Percentiles rank a stretch among this genome's conserved stretches.
phyloP scores from a whole-genome alignment of 2,329 filamentous ascomycete species.

The Orbilia brochopaga region DNA sequence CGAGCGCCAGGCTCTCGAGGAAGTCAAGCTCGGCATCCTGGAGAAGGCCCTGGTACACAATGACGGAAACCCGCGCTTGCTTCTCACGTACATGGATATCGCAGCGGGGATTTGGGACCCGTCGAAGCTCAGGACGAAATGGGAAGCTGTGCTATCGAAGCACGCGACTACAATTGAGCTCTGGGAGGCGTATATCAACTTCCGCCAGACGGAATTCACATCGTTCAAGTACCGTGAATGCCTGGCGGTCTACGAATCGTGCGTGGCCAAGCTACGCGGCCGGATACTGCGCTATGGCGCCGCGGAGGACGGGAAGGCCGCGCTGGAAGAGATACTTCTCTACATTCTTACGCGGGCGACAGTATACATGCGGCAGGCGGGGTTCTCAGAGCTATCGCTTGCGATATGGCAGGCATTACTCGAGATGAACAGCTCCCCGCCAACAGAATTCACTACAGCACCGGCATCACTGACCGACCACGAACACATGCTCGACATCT shows the following conservation, averaged over 20 bases:
- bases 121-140: conserved; percentile 68
- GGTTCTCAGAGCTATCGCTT: conserved; percentile 76
- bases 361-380: conserved; percentile 74
- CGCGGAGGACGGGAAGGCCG: conserved; percentile 23
- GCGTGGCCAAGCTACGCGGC: conserved; percentile 61
- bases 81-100: conserved; percentile 74
- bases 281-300: conserved; percentile 46
- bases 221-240: conserved; percentile 72
- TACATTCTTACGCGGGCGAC: conserved; percentile 79
- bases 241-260: conserved; percentile 66
- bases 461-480: conserved; percentile 52
- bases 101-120: conserved; percentile 75
- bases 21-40: conserved; percentile 80
- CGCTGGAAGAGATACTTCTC: conserved; percentile 57
- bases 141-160: conserved; percentile 67
- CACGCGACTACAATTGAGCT: conserved; percentile 67
- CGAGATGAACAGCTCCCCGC: conserved; percentile 72
- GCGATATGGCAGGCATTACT: conserved; percentile 83
- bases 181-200: conserved; percentile 67
- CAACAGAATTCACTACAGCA: conserved; percentile 56
- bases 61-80: conserved; percentile 64
- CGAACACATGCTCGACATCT: conserved; percentile 58
- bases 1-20: conserved; percentile 68
- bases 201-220: conserved; percentile 68
- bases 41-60: conserved; percentile 74